A percentile compares a stretch with the other conserved stretches of the same genome.
These are phyloP conservation scores for Panicum virgatum DNA, from an alignment of 202 grass and related monocot species.

Conservation along the genomic window DNA sequence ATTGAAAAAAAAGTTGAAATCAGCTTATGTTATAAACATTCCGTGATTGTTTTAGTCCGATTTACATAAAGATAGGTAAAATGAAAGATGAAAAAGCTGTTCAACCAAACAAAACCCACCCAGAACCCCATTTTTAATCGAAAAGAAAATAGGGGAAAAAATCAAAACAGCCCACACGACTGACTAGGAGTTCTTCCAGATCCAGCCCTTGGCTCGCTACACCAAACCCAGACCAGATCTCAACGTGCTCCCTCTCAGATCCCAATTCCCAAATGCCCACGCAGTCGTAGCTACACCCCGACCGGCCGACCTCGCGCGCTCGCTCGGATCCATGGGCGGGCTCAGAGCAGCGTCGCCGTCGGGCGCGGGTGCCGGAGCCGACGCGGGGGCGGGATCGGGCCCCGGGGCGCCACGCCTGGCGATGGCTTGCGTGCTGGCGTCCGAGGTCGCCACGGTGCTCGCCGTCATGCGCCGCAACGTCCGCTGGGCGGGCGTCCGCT, in stretches of 20 bases:
- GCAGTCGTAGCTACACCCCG: constrained; percentile 40
- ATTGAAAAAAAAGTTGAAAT: background rate
- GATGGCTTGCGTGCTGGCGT: constrained; percentile 78
- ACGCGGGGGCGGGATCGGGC: constrained; percentile 10
- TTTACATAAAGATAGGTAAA: background rate
- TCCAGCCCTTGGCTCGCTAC: constrained; percentile 27
- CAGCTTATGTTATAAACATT: background rate
- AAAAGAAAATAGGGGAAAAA: background rate
- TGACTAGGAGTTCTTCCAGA: constrained; percentile 25
- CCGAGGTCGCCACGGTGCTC: constrained; percentile 79
- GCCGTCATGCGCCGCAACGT: constrained; percentile 95
- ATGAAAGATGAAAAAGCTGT: background rate
- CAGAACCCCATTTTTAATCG: background rate
- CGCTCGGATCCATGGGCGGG: constrained; percentile 40
- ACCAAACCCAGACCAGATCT: constrained; percentile 37
- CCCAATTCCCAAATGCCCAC: constrained; percentile 45
- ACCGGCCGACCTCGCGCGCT: background rate
- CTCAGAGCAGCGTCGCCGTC: constrained; percentile 50
- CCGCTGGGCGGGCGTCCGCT: constrained; percentile 73
- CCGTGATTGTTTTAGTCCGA: background rate
- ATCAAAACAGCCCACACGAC: background rate
- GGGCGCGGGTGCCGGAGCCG: background rate
- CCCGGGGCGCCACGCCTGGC: constrained; percentile 42
- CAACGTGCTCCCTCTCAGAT: constrained; percentile 42
- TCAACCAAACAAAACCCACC: background rate